Percentiles rank a stretch among this genome's conserved stretches.
Evolutionary conservation across 2,329 filamentous ascomycete genomes (phyloP).

Genomic region (Epichloe sp.): DNA sequence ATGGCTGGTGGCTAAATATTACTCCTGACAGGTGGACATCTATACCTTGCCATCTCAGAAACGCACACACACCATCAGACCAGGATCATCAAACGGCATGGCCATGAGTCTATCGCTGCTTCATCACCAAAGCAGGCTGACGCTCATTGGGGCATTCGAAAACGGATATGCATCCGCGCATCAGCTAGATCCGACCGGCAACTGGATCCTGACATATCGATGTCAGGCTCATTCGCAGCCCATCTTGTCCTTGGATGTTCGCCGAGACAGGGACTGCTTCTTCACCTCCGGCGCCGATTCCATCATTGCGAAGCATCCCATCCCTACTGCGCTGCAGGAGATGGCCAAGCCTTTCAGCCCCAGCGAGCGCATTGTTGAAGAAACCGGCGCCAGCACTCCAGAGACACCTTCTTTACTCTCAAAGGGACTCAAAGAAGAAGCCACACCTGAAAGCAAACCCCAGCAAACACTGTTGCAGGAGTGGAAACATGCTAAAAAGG

Average conservation of each 20-base stretch:
- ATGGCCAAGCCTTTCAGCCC: conserved; percentile 5
- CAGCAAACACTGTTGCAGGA: conserved; percentile 12
- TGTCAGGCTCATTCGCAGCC: conserved; percentile 64
- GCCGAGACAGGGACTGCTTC: conserved; percentile 42
- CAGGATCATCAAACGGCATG: conserved; percentile 55
- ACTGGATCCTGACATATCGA: conserved; percentile 45
- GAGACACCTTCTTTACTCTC: conserved; percentile 14
- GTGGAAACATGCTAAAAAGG: conserved; percentile 41
- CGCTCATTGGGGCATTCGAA: conserved; percentile 70
- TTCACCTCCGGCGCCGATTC: conserved; percentile 76
- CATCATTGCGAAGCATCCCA: conserved; percentile 60
- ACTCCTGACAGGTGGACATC: conserved; percentile 51
- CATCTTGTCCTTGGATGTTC: conserved; percentile 58
- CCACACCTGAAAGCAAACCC: background rate
- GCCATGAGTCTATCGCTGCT: conserved; percentile 69
- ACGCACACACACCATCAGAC: conserved; percentile 46
- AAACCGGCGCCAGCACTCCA: conserved; percentile 7
- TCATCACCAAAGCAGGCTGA: conserved; percentile 34
- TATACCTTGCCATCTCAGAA: conserved; percentile 66
- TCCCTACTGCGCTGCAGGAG: conserved; percentile 29
- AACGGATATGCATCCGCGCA: conserved; percentile 63
- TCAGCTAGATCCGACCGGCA: conserved; percentile 28
- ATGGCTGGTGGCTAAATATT: conserved; percentile 1
- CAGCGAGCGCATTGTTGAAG: conserved; percentile 4
- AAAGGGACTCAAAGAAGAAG: conserved; percentile 7